phyloP scores from a whole-genome alignment of 768 basidiomycete species.

The Tubosaeta sp. region DNA sequence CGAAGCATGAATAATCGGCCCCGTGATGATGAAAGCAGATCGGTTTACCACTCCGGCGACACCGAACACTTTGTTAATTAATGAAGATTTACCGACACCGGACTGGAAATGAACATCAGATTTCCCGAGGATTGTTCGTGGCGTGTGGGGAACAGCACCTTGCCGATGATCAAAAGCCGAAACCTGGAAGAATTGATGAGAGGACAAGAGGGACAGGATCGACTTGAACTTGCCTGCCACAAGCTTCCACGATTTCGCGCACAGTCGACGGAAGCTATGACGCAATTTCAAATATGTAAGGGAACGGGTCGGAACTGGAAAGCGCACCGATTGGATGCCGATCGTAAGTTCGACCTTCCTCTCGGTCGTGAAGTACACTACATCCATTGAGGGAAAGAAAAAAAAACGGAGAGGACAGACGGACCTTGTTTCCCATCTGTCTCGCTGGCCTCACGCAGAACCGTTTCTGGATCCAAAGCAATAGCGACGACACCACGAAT shows the following conservation, averaged over 20 bases:
- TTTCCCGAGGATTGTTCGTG: not conserved
- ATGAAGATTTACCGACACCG: not conserved
- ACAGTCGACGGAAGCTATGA: not conserved
- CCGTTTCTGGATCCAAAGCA: not conserved
- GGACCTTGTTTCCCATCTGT: not conserved
- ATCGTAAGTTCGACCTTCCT: not conserved
- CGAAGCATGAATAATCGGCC: not conserved
- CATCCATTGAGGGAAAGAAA: not conserved
- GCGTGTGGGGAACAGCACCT: not conserved
- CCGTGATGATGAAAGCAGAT: not conserved
- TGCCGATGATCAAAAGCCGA: not conserved
- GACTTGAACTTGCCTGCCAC: not conserved
- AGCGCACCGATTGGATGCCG: not conserved
- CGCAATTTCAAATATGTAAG: not conserved
- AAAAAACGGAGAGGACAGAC: not conserved
- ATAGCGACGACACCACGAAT: not conserved
- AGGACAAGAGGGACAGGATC: too few species aligned
- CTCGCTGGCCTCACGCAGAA: not conserved
- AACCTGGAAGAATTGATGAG: not conserved
- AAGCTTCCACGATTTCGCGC: not conserved
- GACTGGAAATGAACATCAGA: not conserved
- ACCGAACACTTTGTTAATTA: not conserved
- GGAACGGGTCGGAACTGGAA: not conserved
- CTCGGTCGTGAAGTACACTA: not conserved
- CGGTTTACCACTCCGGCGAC: not conserved